Percentiles rank a stretch among this genome's conserved stretches.
These are phyloP conservation scores for Fusarium verticillioides DNA, from an alignment of 2,329 filamentous ascomycete genomes.

Conservation along the genomic window DNA sequence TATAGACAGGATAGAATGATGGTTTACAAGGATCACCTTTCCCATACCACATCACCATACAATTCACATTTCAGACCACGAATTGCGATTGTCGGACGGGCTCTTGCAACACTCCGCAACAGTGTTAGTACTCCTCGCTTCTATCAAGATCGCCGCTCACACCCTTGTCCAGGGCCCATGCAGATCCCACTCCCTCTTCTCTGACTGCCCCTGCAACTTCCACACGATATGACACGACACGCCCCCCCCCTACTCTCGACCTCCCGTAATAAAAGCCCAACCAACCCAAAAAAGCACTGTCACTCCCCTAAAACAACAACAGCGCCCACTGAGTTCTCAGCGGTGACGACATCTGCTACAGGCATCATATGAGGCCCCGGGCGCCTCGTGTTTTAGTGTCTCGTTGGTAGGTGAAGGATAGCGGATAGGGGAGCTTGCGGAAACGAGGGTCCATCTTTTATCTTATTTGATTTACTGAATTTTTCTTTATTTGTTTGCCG, in stretches of 20 bases:
- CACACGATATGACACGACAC: conserved; percentile 33
- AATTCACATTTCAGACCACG: conserved; percentile 7
- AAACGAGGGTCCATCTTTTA: conserved; percentile 30
- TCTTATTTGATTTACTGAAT: conserved; percentile 1
- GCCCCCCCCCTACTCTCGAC: conserved; percentile 20
- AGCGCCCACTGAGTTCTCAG: conserved; percentile 7
- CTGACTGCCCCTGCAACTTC: conserved; percentile 6
- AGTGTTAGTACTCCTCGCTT: conserved; percentile 3
- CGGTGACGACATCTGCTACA: conserved; percentile 34
- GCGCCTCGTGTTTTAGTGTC: conserved; percentile 36
- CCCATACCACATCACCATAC: conserved; percentile 24
- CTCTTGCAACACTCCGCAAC: conserved; percentile 22
- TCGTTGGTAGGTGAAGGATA: not conserved
- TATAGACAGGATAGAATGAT: too few species aligned
- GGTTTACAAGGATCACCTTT: conserved; percentile 17
- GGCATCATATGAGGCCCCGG: conserved; percentile 2
- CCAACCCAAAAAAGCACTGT: not conserved
- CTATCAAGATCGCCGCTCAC: conserved; percentile 34
- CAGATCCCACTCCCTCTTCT: conserved; percentile 23
- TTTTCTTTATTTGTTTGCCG: not conserved
- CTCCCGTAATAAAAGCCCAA: conserved; percentile 12
- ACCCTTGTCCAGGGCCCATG: conserved; percentile 25
- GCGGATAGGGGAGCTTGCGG: not conserved
- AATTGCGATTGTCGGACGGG: conserved; percentile 31
- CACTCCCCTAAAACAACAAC: conserved; percentile 23